phyloP scores from a whole-genome alignment of 2,329 filamentous ascomycete genomes.

The Colletotrichum filicis region DNA sequence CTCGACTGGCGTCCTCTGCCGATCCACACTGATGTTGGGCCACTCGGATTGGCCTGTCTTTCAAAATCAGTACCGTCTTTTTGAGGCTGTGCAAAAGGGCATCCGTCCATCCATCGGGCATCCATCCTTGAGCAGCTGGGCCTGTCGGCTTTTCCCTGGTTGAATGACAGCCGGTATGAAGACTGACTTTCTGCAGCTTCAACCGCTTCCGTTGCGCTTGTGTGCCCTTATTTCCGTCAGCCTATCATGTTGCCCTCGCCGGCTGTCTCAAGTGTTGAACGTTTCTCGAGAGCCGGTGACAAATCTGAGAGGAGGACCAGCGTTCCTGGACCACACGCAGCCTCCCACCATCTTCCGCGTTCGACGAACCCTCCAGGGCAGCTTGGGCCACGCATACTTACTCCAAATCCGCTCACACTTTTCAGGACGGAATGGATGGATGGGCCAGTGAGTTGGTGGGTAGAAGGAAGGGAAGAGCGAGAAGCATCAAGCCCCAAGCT shows the following conservation, averaged over 20 bases:
- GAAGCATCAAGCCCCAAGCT: neutral
- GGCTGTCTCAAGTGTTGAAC: neutral
- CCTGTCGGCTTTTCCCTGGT: constrained; percentile 6
- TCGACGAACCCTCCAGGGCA: constrained; percentile 32
- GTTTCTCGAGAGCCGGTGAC: constrained; percentile 9
- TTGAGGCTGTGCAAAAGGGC: constrained; percentile 25
- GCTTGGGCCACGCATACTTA: constrained; percentile 11
- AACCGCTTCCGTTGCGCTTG: neutral
- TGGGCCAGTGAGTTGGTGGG: neutral
- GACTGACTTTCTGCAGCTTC: constrained; percentile 24
- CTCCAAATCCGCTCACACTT: constrained; percentile 19
- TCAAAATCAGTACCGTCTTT: constrained; percentile 12
- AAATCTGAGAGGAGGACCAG: constrained; percentile 5
- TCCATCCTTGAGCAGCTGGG: neutral
- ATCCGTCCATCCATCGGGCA: constrained; percentile 3
- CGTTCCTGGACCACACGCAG: constrained; percentile 20
- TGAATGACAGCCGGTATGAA: neutral
- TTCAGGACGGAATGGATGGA: constrained; percentile 1
- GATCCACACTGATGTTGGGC: constrained; percentile 17
- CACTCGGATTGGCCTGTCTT: constrained; percentile 5
- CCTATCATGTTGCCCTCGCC: constrained; percentile 5
- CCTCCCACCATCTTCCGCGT: constrained; percentile 9
- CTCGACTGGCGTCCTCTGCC: constrained; percentile 10
- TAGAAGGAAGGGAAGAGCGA: neutral
- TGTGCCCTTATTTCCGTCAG: neutral